Base-by-base conservation (phyloP, 768 basidiomycete species). In the Amanita thiersii region DNA sequence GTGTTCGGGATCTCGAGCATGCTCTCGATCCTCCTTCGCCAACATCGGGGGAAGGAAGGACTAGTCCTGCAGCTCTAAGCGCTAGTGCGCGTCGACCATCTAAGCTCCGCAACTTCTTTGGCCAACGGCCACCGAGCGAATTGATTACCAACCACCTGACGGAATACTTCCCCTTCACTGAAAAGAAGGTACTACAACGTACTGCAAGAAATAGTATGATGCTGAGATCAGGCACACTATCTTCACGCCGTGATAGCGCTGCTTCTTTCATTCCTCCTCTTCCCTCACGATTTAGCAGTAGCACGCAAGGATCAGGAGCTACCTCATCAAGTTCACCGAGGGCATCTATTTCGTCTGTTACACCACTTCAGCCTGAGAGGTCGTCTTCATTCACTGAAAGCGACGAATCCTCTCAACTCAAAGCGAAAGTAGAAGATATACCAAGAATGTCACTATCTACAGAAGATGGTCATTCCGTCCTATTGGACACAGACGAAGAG, bases 51-150 rank as follows among this genome's bases (percentile, higher is more conserved):
- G 50, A 43, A 35, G 60, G 59, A 19, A 49, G 51, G 17, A 56
- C 46, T n/a, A 64, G 44, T 48, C 62, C 63, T 30, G 52, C 62
- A n/a, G 57, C 53, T 45, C 62, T 58, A 26, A 18, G 34, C n/a
- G 17, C 34, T n/a, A 64, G 62, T 43, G 60, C 59, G 32, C 75
- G 75, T 51, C 65, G 70, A 6, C 75, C 81, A 3, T 75, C 76
- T 15, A 92, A 89, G 54, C 58, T 92, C 35, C 86, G 86, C 61
- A 92, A 91, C 69, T 99, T 98, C 70, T 94, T 97, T 52, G 96
- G 94, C 11, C 96, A 97, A 54, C 86, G 96, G 29, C 96, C 96
- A 0, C 93, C 96, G 0, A 90, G 86, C 63, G 96, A 98, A 60
- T 79, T 98, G 48, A 98, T 98, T 66, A 88, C 93, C 18, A 94